Evolutionary conservation across 2,329 filamentous ascomycete species (phyloP).

Genomic region (Fusarium keratoplasticum): DNA sequence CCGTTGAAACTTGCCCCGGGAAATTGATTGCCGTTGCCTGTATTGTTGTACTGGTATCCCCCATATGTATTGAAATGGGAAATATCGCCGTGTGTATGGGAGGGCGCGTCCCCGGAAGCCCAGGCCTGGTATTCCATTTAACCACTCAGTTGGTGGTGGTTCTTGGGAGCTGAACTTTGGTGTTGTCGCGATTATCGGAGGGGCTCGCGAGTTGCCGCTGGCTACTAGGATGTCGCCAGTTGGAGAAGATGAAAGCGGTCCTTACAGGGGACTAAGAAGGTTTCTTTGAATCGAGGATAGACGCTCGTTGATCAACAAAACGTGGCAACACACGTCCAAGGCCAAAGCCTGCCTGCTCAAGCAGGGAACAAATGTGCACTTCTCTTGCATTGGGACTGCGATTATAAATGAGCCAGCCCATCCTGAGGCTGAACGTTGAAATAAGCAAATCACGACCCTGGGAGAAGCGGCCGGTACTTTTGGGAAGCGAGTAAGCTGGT

Average conservation of each 20-base stretch:
- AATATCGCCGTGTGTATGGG: background rate
- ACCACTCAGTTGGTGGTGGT: background rate
- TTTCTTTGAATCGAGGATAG: background rate
- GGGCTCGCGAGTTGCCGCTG: background rate
- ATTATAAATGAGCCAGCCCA: background rate
- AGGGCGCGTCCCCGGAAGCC: background rate
- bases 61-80: background rate
- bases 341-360: background rate
- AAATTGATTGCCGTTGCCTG: background rate
- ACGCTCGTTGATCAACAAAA: background rate
- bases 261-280: background rate
- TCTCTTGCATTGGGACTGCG: background rate
- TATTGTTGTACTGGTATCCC: background rate
- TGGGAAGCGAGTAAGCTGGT: background rate
- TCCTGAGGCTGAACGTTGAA: background rate
- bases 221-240: background rate
- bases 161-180: background rate
- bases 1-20: conserved; percentile 43
- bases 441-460: background rate
- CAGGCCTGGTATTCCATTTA: background rate
- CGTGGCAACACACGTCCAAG: background rate
- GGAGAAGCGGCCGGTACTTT: background rate
- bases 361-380: background rate
- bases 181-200: background rate
- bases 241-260: background rate